A percentile compares a stretch with the other conserved stretches of the same genome.
phyloP scores from a whole-genome alignment of 73 alveolate species.

The Blepharisma stoltei region DNA sequence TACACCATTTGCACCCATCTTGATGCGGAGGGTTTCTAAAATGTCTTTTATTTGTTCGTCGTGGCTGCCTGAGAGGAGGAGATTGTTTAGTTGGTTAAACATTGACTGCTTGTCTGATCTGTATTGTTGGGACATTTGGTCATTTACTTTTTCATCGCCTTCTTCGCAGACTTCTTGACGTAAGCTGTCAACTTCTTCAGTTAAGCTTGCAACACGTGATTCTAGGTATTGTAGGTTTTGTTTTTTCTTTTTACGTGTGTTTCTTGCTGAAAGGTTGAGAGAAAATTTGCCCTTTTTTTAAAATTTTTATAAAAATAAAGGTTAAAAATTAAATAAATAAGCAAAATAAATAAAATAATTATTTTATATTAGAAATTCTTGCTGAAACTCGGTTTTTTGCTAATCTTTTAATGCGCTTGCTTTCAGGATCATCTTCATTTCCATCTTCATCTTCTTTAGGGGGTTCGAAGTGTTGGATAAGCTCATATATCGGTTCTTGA shows the following conservation, averaged over 20 bases:
- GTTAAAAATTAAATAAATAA: too few relatives aligned
- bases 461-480: not conserved
- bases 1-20: constrained; percentile 24
- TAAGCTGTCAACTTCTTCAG: constrained; percentile 22
- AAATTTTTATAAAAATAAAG: too few relatives aligned
- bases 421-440: not conserved
- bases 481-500: not conserved
- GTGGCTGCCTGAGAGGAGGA: not conserved
- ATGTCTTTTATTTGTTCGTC: constrained; percentile 2
- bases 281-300: too few relatives aligned
- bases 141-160: not conserved
- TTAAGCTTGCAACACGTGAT: not conserved
- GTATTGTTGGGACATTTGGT: not conserved
- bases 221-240: not conserved
- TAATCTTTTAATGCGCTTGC: not conserved
- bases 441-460: not conserved
- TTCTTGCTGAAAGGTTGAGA: too few relatives aligned
- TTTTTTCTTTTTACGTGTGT: constrained; percentile 25
- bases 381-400: constrained; percentile 24
- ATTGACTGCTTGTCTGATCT: not conserved
- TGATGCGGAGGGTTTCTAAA: not conserved
- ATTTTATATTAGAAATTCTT: too few relatives aligned
- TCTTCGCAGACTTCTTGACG: not conserved
- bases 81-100: not conserved
- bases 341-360: too few relatives aligned